Percentiles rank a stretch among this genome's conserved stretches.
These are phyloP conservation scores for Chaetomium sp. DNA, from an alignment of 2,329 filamentous ascomycete species.

Conservation along the genomic window DNA sequence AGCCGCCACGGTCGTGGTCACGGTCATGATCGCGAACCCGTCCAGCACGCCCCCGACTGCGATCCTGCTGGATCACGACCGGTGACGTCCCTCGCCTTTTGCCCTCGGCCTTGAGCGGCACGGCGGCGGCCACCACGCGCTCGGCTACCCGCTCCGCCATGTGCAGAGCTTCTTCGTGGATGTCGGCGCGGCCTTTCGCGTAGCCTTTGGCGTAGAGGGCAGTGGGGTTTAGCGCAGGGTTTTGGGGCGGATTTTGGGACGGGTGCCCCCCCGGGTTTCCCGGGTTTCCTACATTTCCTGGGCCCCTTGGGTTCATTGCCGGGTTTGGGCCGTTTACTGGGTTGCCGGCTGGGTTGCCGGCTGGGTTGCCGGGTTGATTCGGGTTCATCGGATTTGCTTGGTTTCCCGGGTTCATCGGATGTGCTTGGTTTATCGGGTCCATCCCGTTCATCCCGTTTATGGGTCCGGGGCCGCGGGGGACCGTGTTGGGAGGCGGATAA, in stretches of 20 bases:
- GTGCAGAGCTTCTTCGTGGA: conserved; percentile 19
- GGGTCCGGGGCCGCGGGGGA: background rate
- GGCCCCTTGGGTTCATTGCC: background rate
- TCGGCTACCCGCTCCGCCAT: conserved; percentile 24
- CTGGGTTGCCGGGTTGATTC: background rate
- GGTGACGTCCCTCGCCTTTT: conserved; percentile 9
- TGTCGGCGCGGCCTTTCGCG: background rate
- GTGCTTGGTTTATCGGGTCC: background rate
- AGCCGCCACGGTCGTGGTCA: background rate
- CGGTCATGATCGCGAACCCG: background rate
- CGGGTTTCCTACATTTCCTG: background rate
- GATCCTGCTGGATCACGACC: conserved; percentile 9
- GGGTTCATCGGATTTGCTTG: background rate
- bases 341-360: background rate
- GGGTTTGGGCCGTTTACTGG: background rate
- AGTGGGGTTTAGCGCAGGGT: background rate
- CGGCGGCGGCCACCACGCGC: conserved; percentile 13
- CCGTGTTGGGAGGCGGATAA: background rate
- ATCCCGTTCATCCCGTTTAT: background rate
- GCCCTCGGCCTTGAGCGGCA: background rate
- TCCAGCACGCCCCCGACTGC: background rate
- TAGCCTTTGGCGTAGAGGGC: conserved; percentile 20
- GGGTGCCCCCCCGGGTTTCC: background rate
- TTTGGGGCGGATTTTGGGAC: background rate
- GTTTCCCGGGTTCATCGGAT: background rate